Base-by-base conservation (phyloP, 2,329 filamentous ascomycete species). In the Botryotinia calthae region DNA sequence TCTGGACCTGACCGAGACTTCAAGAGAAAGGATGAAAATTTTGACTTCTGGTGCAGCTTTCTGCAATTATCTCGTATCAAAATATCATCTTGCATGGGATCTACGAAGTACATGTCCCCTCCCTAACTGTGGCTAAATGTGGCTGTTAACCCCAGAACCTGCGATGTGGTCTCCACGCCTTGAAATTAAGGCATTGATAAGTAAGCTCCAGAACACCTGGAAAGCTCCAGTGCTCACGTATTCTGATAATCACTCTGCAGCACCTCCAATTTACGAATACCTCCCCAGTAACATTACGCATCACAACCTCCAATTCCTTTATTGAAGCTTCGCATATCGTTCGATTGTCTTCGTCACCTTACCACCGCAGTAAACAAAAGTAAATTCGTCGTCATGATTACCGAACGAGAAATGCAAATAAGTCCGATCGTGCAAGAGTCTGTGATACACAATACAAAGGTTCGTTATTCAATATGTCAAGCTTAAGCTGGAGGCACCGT, bases 381-480 rank as follows among this genome's bases (percentile, higher is more conserved):
- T 12, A 31, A 42, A 25, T 25, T 48, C 51, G 31, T 48, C 70
- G 84, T 78, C 72, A 93, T 93, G 89, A 82, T 88, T 73, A 88
- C 91, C 77, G 93, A 96, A 85, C 87, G 87, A 73, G 90, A 95
- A 77, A 85, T 92, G 76, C 90, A 93, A 79, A 90, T 95, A 80
- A 85, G 88, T 74, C 93, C 93, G 42, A 89, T 95, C 72, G 93
- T 95, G 78, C 89, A 88, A 76, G 93, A 95, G 81, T 93, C 92
- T 76, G 86, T 96, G 64, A 84, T 93, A 79, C 93, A 95, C 86
- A 97, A 97, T 84, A 90, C 90, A 73, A 91, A 91, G 86, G 93
- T 94, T 74, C 73, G 74, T 76, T 74, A 4, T 28, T 25, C 1
- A 31, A 28, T 56, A 28, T 56, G 2, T 25, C 51, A 42, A 9